Conservation (phyloP, 306 rosid genomes). For the Potentilla sterilis region DNA sequence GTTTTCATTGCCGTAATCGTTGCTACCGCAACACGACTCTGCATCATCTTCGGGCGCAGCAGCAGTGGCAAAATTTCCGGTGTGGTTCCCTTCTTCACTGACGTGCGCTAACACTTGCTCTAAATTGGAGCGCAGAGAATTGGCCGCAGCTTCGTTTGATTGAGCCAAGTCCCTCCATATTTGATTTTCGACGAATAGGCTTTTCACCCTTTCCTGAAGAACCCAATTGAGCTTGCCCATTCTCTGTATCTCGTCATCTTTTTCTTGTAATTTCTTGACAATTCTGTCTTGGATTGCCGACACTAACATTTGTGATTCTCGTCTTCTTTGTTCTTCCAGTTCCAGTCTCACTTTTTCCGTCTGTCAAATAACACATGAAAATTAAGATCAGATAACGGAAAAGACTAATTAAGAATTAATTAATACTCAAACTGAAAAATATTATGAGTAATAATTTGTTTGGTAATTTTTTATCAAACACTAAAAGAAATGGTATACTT, state of each 20-base stretch:
- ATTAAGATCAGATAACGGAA: background rate
- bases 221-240: slow-evolving; percentile 66
- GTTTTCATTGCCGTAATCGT: background rate
- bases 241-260: slow-evolving; percentile 77
- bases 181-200: slow-evolving; percentile 65
- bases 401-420: background rate
- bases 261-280: slow-evolving; percentile 56
- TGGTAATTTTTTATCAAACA: background rate
- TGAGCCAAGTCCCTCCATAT: slow-evolving; percentile 78
- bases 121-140: slow-evolving; percentile 57
- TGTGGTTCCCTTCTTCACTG: slow-evolving; percentile 24
- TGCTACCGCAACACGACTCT: slow-evolving; percentile 74
- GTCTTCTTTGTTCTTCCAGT: slow-evolving; percentile 47
- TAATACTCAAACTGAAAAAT: background rate
- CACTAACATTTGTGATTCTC: slow-evolving; percentile 53
- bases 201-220: slow-evolving; percentile 61
- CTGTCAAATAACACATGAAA: slow-evolving; percentile 30
- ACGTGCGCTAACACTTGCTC: slow-evolving; percentile 63
- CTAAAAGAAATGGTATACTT: background rate
- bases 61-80: background rate
- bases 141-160: slow-evolving; percentile 71
- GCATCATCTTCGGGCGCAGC: slow-evolving; percentile 39
- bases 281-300: slow-evolving; percentile 50
- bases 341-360: slow-evolving; percentile 65
- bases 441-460: background rate